phyloP scores from a whole-genome alignment of 805 yeast species.

The Metschnikowia drakensbergensis region DNA sequence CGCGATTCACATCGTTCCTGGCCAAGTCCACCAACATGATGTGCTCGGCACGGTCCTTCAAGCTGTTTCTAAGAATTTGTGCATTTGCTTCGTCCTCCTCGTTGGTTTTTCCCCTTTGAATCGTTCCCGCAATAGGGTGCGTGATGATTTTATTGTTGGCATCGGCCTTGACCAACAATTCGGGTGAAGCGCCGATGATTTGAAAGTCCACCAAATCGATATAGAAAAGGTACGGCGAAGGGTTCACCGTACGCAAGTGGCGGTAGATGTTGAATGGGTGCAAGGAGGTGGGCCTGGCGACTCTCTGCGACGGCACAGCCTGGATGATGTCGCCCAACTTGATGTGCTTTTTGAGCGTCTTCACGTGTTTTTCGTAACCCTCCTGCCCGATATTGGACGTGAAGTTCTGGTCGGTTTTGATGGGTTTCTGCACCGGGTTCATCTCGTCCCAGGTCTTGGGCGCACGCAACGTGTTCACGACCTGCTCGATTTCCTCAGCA shows the following conservation, averaged over 20 bases:
- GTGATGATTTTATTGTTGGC: constrained; percentile 70
- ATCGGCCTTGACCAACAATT: constrained; percentile 81
- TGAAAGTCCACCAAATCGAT: constrained; percentile 90
- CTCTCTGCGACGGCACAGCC: constrained; percentile 97
- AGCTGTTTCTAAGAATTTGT: constrained; percentile 61
- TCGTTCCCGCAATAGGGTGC: constrained; percentile 98
- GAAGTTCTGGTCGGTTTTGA: constrained; percentile 63
- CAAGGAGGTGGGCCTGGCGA: constrained; percentile 88
- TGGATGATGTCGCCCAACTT: constrained; percentile 91
- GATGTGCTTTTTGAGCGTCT: constrained; percentile 72
- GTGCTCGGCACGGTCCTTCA: constrained; percentile 96
- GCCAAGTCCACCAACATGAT: constrained; percentile 98
- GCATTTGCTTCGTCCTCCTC: constrained; percentile 92
- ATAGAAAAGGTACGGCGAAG: constrained; percentile 95
- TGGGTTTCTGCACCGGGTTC: constrained; percentile 73
- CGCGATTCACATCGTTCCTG: constrained; percentile 90
- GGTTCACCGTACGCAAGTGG: constrained; percentile 92
- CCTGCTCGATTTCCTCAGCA: constrained; percentile 51
- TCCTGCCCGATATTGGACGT: constrained; percentile 88
- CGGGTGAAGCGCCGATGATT: constrained; percentile 97
- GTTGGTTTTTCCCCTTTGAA: constrained; percentile 80
- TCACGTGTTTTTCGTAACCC: constrained; percentile 86
- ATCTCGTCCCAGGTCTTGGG: constrained; percentile 41
- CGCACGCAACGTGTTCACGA: constrained; percentile 48
- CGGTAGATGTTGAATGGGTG: constrained; percentile 97